Conservation (phyloP, 2,329 filamentous ascomycete species). For the Beauveria caledonica region DNA sequence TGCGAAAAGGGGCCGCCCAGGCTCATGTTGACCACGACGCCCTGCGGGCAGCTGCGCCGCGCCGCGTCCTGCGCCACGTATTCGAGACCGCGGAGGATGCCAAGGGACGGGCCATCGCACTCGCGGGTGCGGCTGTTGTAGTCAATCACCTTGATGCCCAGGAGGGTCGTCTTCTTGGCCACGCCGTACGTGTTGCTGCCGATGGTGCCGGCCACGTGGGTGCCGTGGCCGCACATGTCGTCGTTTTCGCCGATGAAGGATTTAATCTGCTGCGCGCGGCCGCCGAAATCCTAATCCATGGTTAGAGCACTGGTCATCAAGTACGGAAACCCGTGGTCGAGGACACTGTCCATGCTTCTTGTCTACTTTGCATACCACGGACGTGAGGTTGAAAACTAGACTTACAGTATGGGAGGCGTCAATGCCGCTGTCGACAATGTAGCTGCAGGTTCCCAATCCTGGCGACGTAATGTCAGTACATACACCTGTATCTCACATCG, state of each 20-base stretch:
- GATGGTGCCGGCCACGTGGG: conserved; percentile 20
- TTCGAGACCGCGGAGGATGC: conserved; percentile 22
- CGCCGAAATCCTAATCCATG: conserved; percentile 15
- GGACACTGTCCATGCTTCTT: background rate
- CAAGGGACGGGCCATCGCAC: conserved; percentile 10
- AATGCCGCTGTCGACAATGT: conserved; percentile 21
- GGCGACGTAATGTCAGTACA: background rate
- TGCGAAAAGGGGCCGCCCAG: conserved; percentile 19
- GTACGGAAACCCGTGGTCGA: background rate
- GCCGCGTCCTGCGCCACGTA: conserved; percentile 25
- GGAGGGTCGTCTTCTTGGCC: conserved; percentile 30
- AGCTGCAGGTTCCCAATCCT: conserved; percentile 17
- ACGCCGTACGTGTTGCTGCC: conserved; percentile 18
- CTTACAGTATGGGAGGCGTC: conserved; percentile 21
- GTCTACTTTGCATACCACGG: background rate
- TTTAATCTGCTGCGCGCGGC: conserved; percentile 15
- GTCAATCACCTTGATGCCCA: conserved; percentile 33
- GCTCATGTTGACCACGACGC: conserved; percentile 36
- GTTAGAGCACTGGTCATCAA: background rate
- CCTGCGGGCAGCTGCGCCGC: conserved; percentile 17
- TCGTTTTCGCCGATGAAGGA: conserved; percentile 10
- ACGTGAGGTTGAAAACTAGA: background rate
- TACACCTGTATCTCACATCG: background rate
- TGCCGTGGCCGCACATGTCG: conserved; percentile 28
- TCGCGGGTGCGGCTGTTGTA: background rate